A percentile compares a stretch with the other conserved stretches of the same genome.
Conservation (phyloP, 2,329 filamentous ascomycete species). For the Monosporascus ibericus region DNA sequence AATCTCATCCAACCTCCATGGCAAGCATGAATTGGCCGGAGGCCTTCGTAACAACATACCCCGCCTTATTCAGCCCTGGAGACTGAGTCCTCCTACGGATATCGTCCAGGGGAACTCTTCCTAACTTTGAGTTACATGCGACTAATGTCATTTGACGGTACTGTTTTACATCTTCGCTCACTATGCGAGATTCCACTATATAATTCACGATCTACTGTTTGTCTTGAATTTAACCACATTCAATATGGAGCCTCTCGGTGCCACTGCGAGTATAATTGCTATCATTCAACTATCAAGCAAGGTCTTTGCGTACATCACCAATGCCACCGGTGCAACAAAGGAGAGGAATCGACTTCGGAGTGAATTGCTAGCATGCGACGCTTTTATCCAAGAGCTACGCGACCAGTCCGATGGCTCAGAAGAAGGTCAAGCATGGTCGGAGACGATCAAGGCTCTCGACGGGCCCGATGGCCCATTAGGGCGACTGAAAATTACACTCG, state of each 20-base stretch:
- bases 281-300: slow-evolving; percentile 12
- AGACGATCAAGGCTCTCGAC: slow-evolving; percentile 15
- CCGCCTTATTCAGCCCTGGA: too few relatives aligned
- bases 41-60: too few relatives aligned
- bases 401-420: slow-evolving; percentile 13
- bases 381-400: slow-evolving; percentile 10
- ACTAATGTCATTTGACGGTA: too few relatives aligned
- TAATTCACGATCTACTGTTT: too few relatives aligned
- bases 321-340: slow-evolving; percentile 7
- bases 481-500: slow-evolving; percentile 6
- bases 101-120: too few relatives aligned
- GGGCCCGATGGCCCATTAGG: slow-evolving; percentile 10
- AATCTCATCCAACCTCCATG: too few relatives aligned
- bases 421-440: slow-evolving; percentile 11
- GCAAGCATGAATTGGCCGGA: too few relatives aligned
- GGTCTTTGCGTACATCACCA: slow-evolving; percentile 13
- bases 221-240: too few relatives aligned
- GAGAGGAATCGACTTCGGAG: slow-evolving; percentile 10
- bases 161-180: too few relatives aligned
- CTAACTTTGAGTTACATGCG: too few relatives aligned
- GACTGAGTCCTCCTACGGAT: too few relatives aligned
- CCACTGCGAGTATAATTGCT: slow-evolving; percentile 14
- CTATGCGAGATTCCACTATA: too few relatives aligned
- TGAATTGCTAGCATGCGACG: slow-evolving; percentile 12
- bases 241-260: not conserved